Base-by-base conservation (phyloP, 306 rosid species). In the Malus sieversii region DNA sequence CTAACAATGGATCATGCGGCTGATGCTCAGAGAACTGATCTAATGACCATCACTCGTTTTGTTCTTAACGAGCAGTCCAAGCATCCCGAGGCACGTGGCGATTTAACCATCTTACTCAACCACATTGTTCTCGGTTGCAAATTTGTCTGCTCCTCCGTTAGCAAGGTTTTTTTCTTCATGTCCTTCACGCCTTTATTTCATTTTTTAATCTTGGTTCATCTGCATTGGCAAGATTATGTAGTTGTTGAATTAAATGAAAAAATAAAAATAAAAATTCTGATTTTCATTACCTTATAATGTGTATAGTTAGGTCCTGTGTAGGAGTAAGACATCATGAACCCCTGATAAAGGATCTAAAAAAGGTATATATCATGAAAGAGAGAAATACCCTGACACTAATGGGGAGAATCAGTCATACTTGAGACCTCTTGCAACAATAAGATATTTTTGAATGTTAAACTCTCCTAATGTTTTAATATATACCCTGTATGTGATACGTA, bases 121-220 rank as follows among this genome's bases (percentile, higher is more conserved):
- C 90, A 93, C 84, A 89, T 93, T 77, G 97, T 93, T 71, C 93
- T 93, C 7, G 97, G 97, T 7, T 93, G 96, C 88, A 93, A 91
- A 75, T 91, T 93, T 79, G 96, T 91, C 66, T 91, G 98, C 72
- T 73, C 98, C 15, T 82, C 90, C 10, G 97, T 93, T 42, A 93
- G 82, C 78, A 93, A 93, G 98, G 96, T 89, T 8, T 53, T 52
- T 46, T 0, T 9, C 4, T 11, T 11, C 48, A 3, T 44, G 4
- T 0, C 2, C 19, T 46, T 4, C 19, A 46, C 14, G 19, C 53
- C 53, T 14, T 46, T 46, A 46, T 46, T 46, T 46, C 19, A 46
- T 1, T 46, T 0, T 46, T 46, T 46, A 46, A 46, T 46, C 44
- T 38, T 38, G 44, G 44, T 38, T 3, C 2, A 14, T 46, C 7